Evolutionary conservation across 2,329 filamentous ascomycete species (phyloP).

Genomic region (Xylariaceae sp.): DNA sequence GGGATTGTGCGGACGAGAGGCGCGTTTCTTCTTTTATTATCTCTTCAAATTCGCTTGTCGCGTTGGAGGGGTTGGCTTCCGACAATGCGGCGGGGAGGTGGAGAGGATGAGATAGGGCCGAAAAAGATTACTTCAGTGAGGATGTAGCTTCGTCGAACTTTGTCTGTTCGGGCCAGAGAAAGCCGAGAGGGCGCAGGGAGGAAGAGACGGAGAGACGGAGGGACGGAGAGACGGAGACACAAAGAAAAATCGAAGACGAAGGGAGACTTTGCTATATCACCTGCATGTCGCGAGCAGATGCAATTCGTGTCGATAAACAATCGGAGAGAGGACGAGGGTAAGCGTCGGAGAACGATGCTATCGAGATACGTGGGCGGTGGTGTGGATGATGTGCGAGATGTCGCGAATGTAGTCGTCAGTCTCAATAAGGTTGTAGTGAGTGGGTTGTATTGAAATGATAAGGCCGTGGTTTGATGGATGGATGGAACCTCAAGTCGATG

Average conservation of each 20-base stretch:
- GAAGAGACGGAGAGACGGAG: not conserved
- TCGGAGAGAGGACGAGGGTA: not conserved
- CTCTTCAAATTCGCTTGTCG: not conserved
- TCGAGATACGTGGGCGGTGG: not conserved
- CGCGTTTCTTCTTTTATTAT: conserved; percentile 1
- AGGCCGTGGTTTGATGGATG: not conserved
- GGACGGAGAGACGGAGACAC: not conserved
- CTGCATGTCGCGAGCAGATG: conserved; percentile 25
- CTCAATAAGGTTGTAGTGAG: not conserved
- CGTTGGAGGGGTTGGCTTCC: conserved; percentile 13
- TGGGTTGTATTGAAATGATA: not conserved
- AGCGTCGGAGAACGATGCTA: not conserved
- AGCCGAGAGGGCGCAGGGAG: conserved; percentile 9
- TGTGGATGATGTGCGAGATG: conserved; percentile 3
- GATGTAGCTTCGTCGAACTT: conserved; percentile 13
- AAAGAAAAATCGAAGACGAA: not conserved
- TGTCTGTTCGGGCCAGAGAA: conserved; percentile 13
- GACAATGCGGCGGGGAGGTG: not conserved
- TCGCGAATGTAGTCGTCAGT: not conserved
- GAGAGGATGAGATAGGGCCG: conserved; percentile 3
- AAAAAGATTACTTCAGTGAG: conserved; percentile 5
- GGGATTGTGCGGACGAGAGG: not conserved
- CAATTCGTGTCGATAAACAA: not conserved
- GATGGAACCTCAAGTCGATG: not conserved
- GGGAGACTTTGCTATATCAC: conserved; percentile 18